A percentile compares a stretch with the other conserved stretches of the same genome.
Conservation (phyloP, 2,329 filamentous ascomycete genomes). For the Colletotrichum liaoningense region DNA sequence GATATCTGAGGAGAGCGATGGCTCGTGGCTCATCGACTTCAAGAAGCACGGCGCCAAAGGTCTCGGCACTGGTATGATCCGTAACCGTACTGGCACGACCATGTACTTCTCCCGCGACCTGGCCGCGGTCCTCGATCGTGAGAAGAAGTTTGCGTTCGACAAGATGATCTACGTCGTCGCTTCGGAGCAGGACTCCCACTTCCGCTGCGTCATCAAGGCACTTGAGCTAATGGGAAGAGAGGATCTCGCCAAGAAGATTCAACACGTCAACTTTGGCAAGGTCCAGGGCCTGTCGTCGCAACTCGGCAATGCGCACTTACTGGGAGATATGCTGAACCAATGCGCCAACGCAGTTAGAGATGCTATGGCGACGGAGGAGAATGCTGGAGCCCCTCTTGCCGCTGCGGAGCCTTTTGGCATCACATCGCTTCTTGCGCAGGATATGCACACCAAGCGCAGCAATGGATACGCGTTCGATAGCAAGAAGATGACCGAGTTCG, state of each 20-base stretch:
- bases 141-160: conserved; percentile 58
- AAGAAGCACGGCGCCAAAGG: conserved; percentile 75
- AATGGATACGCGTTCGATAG: conserved; percentile 39
- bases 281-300: conserved; percentile 55
- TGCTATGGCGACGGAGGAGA: conserved; percentile 80
- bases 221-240: conserved; percentile 49
- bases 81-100: conserved; percentile 72
- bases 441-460: conserved; percentile 41
- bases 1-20: conserved; percentile 73
- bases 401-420: conserved; percentile 76
- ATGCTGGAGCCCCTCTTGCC: conserved; percentile 67
- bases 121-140: conserved; percentile 72
- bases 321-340: conserved; percentile 67
- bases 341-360: conserved; percentile 57
- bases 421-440: conserved; percentile 73
- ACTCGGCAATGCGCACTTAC: conserved; percentile 62
- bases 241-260: conserved; percentile 46
- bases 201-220: conserved; percentile 46
- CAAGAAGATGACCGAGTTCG: conserved; percentile 75
- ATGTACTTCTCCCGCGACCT: conserved; percentile 78
- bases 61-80: conserved; percentile 74
- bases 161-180: conserved; percentile 55
- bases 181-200: conserved; percentile 48
- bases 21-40: conserved; percentile 76
- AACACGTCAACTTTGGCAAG: conserved; percentile 60